Base-by-base conservation (phyloP, 1,284 basidiomycete genomes). In the Trichosporon inkin region DNA sequence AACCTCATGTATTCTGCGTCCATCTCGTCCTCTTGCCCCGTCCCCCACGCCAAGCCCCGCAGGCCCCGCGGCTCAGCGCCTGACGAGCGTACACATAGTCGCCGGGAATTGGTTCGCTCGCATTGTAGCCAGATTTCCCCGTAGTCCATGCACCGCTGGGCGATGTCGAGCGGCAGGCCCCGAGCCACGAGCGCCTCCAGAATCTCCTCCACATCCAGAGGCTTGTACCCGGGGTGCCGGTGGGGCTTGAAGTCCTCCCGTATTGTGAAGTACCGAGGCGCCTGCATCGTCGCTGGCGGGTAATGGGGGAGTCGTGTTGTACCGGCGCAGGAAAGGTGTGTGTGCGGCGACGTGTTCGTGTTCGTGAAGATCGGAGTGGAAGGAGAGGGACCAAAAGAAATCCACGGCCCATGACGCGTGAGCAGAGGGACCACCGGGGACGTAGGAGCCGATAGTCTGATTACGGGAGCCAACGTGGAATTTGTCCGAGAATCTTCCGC, bases 21-120 rank as follows among this genome's bases (percentile, higher is more conserved):
- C 22, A 67, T 19, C 53, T 69, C 71, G 10, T 59, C 57, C 58
- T 71, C 69, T 53, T 72, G 72, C 13, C 69, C 70, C 4, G 56
- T 65, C 0, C 35, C 36, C 65, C 68, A 69, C 19, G 40, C 58
- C 10, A 32, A 19, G 3, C 63, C 59, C 3, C 52, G 38, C n/a
- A 17, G 5, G 6, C 56, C 60, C 35, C 67, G 58, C 37, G 67
- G 64, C 2, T 49, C 38, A 1, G 20, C n/a, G 0, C 56, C 56
- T 1, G 62, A 60, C 1, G 71, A 64, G n/a, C 57, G 49, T 3
- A 76, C 70, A 6, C 54, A 56, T 7, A 72, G 37, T 10, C 62
- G 24, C n/a, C 62, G 58, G 32, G 49, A 56, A 36, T 57, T 63
- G 10, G 60, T 47, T 19, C 62, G 40, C 8, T 60, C 58, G 56